Evolutionary conservation across 139 green algal species (phyloP), one percentile per base, ranked within the genome.

Genomic region (Desmodesmus armatus): DNA sequence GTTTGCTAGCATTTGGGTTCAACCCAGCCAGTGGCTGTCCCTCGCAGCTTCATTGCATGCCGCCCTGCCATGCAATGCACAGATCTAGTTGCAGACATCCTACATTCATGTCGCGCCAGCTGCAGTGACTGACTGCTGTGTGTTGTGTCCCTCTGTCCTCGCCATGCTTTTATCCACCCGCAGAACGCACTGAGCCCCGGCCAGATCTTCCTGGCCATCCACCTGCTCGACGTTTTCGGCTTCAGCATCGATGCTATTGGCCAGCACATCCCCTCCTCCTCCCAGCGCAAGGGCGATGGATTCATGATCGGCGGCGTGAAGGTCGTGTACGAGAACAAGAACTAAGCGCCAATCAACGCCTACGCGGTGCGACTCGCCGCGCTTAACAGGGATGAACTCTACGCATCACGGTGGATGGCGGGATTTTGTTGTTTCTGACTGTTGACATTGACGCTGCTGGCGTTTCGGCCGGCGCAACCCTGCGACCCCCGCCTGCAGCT

Each of bases 181-280:
- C 7, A 47, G 3, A 77, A 63, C 29, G 31, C 25, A 21, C 78
- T 84, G 3, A 78, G 63, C 41, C 62, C 62, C 15, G 78, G 78
- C 40, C 78, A 84, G 62, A 84, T 84, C 41, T 35, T 29, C 1
- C 78, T 84, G 33, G 37, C 60, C 3, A 73, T 84, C 27, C 62
- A 76, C 40, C 78, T 84, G 41, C 78, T 84, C 11, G 44, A 31
- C 41, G 60, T 39, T 1, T 84, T 84, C n/a, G 78, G 78, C 62
- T 53, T 53, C 17, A 41, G 62, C 3, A 35, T 84, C 2, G 63
- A 84, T 84, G 62, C 47, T 5, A 84, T 84, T 27, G 78, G 78
- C 40, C 55, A 53, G 9, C 29, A 55, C 7, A 72, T 82, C 25
- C 76, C 66, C 3, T n/a, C 43, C n/a, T 31, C 47, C 1, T 55